A percentile compares a stretch with the other conserved stretches of the same genome.
Conservation (phyloP, 2,329 filamentous ascomycete genomes). For the Annulohypoxylon truncatum region DNA sequence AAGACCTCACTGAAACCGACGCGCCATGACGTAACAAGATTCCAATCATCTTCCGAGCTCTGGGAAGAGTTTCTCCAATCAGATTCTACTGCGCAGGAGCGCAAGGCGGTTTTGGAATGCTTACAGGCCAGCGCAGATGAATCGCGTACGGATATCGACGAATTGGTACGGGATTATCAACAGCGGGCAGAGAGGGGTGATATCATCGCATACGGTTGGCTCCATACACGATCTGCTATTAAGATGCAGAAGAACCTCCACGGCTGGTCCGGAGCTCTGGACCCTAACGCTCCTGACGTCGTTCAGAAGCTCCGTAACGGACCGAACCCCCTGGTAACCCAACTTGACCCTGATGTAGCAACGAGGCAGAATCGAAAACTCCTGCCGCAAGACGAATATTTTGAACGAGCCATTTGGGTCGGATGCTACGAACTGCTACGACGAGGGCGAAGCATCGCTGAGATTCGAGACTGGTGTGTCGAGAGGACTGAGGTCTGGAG, state of each 20-base stretch:
- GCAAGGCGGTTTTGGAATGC: conserved; percentile 85
- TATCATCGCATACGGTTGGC: conserved; percentile 88
- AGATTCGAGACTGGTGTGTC: conserved; percentile 86
- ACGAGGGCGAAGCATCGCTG: conserved; percentile 78
- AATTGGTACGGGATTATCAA: conserved; percentile 80
- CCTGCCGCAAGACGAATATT: conserved; percentile 85
- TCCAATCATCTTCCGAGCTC: conserved; percentile 48
- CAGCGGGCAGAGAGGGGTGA: conserved; percentile 81
- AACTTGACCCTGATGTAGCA: conserved; percentile 92
- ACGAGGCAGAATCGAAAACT: conserved; percentile 81
- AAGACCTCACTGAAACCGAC: conserved; percentile 52
- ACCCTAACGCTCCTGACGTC: conserved; percentile 69
- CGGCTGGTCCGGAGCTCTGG: conserved; percentile 72
- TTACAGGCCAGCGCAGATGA: conserved; percentile 79
- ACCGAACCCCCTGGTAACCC: conserved; percentile 78
- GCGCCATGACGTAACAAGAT: conserved; percentile 49
- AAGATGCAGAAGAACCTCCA: conserved; percentile 88
- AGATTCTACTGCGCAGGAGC: conserved; percentile 80
- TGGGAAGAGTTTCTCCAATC: conserved; percentile 81
- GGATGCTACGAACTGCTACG: conserved; percentile 94
- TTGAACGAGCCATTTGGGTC: conserved; percentile 91
- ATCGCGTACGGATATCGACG: conserved; percentile 76
- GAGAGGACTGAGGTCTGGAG: conserved; percentile 91
- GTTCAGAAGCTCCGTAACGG: conserved; percentile 66
- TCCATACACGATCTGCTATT: conserved; percentile 89